Evolutionary conservation across 2,329 filamentous ascomycete genomes (phyloP), one percentile per base, ranked within the genome.

Genomic region (Epicoccum nigrum): DNA sequence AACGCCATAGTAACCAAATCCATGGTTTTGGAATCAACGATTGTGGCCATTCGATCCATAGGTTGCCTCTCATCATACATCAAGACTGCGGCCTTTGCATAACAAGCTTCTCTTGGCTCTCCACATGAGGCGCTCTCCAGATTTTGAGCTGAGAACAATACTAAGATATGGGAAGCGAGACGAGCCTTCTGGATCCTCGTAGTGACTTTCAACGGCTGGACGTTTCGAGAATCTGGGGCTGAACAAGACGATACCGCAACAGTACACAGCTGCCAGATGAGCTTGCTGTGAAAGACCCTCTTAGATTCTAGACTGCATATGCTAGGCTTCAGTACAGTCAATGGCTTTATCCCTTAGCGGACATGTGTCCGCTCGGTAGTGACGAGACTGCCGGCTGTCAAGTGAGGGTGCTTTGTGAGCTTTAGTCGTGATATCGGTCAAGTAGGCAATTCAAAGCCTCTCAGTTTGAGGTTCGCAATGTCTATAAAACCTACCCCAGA

Each of bases 401-500:
- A n/a, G n/a, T n/a, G n/a, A n/a, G n/a, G n/a, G n/a, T n/a, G n/a
- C n/a, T n/a, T n/a, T n/a, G 23, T 6, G 23, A 27, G 11, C 23
- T 11, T 27, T 11, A 27, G 11, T 11, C 23, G 23, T 11, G 23
- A 27, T 27, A 6, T 11, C 11, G 23, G 23, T 27, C 28, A 30
- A 4, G 13, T 30, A 12, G 28, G 28, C 28, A 13, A 30, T 30
- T 9, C 23, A 9, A 13, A 13, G 23, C 11, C 11, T 27, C 28
- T 9, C 28, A 30, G 11, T 4, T 7, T 11, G 23, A 27, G 23
- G n/a, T 7, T 9, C 23, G 23, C 23, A 25, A 25, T 25, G 23
- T 25, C 33, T 51, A 51, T 51, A 51, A 40, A 51, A 51, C 1
- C n/a, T n/a, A 21, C 28, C 13, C 13, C 12, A 8, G 23, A 39